Base-by-base conservation (phyloP, 2,329 filamentous ascomycete species). In the Aspergillus flavus region DNA sequence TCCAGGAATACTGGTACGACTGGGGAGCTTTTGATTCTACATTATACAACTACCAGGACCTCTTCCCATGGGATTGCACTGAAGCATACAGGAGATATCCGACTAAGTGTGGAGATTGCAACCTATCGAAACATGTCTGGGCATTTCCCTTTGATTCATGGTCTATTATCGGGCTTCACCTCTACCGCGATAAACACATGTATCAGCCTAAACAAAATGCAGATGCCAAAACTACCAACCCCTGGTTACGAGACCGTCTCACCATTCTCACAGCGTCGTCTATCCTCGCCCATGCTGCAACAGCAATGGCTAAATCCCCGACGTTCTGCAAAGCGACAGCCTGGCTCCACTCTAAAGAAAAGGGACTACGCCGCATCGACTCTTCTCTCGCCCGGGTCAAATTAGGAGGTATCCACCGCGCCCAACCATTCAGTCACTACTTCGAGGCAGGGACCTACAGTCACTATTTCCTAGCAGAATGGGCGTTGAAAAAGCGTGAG, bases 41-140 rank as follows among this genome's bases (percentile, higher is more conserved):
- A 0, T 63, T 81, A 0, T 83, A 82, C 65, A 69, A 62, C 12
- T 77, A 81, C 54, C 80, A 81, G 58, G 74, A 79, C 57, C 52
- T 81, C 19, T 83, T 83, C 54, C 81, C 80, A 0, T 83, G 80
- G 80, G 81, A 83, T 61, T 83, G 81, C 66, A 83, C 80, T 4
- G 80, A 82, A 63, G 81, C 80, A 0, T 82, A 78, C 58, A 70
- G 69, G 6, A 64, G 74, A 28, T 78, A 79, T 53, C 77, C 77
- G 0, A 71, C 71, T 5, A 71, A 65, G 12, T 83, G 81, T 62
- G 76, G 77, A 11, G 57, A 70, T 16, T 83, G 81, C 66, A 81
- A 79, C 61, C 67, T 83, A 5, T 64, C 81, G 4, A 83, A 82
- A 64, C 81, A 83, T 66, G 71, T 81, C 0, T 80, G 78, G 73